Base-by-base conservation (phyloP, 1,139 yeast species). In the Saccharomyces uvarum region DNA sequence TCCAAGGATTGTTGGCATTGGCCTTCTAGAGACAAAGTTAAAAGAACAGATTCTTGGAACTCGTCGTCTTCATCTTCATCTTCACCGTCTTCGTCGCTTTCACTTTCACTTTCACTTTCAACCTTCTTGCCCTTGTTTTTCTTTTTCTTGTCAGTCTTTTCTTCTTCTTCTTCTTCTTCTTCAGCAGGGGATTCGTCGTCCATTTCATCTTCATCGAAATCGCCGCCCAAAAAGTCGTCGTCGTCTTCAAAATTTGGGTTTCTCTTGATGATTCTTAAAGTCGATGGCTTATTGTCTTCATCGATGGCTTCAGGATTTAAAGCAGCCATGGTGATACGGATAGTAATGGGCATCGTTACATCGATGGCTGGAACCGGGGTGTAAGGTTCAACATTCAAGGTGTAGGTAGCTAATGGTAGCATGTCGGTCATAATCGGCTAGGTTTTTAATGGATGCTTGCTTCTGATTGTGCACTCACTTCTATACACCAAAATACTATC, bases 241-340 rank as follows among this genome's bases (percentile, higher is more conserved):
- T 70, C 76, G 52, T 75, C 79, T 42, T 76, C 79, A 56, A 77
- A 76, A 52, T 77, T 80, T 59, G 81, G 76, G 63, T 82, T 77
- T 70, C 84, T 81, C 80, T 90, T 90, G 71, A 93, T 81, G 69
- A 91, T 80, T 77, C 96, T 86, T 69, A 93, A 79, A 64, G 96
- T 88, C 38, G 96, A 84, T 62, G 98, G 98, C 64, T 79, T 82
- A 63, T 79, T 84, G 55, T 77, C 81, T 68, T 88, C 88, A 68
- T 88, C 95, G 67, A 87, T 89, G 58, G 82, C 80, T 68, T 83
- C 88, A 60, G 97, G 96, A 74, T 93, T 97, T 67, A 93, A 79
- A 57, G 99, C 96, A 63, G 97, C 99, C 80, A 93, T 81, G 56
- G 98, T 91, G 68, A 93, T 73, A 74, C 96, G 87, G 64, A 93